Evolutionary conservation across 768 basidiomycete species (phyloP), one percentile per base, ranked within the genome.

Genomic region (Lactarius quietus): DNA sequence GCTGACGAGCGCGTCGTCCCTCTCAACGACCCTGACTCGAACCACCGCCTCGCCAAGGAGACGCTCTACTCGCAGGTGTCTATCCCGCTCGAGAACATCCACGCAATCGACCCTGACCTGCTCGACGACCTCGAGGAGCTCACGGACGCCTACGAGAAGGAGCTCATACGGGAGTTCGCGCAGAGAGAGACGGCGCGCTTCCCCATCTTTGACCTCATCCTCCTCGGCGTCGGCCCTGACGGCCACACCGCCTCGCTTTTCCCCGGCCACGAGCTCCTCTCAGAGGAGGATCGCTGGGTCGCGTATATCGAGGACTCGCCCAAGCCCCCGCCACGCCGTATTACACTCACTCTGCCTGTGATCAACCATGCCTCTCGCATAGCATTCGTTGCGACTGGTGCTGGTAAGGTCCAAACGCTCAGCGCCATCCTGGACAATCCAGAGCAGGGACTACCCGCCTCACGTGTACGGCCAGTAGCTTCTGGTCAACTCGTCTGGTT

Each of bases 201-300:
- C 83, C 97, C 97, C 68, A 82, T 97, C 59, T 98, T 99, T 76
- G 97, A 99, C 75, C 86, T 99, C 74, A 90, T 98, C 78, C 86
- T 99, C 52, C 88, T 99, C 59, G 97, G 97, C 57, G 88, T 95
- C 84, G 97, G 97, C 35, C 92, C 92, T 6, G 97, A 98, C 74
- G 96, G 96, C n/a, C 97, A 99, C 81, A 98, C 96, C 48, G 94
- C 90, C 67, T 95, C 92, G 8, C 87, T 99, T 70, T 99, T 99
- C 85, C 97, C 97, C 10, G 90, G 83, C n/a, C 96, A 98, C 73
- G 78, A 76, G 41, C 83, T 98, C 43, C 83, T 99, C 57, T 66
- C 78, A n/a, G 96, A 97, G 78, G 84, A 82, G 57, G 93, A 93
- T 75, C 85, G 92, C 65, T 99, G 97, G 97, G 92, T 99, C 28